phyloP scores from a whole-genome alignment of 1,284 basidiomycete species.

The Neotropicomus parvogracilis region DNA sequence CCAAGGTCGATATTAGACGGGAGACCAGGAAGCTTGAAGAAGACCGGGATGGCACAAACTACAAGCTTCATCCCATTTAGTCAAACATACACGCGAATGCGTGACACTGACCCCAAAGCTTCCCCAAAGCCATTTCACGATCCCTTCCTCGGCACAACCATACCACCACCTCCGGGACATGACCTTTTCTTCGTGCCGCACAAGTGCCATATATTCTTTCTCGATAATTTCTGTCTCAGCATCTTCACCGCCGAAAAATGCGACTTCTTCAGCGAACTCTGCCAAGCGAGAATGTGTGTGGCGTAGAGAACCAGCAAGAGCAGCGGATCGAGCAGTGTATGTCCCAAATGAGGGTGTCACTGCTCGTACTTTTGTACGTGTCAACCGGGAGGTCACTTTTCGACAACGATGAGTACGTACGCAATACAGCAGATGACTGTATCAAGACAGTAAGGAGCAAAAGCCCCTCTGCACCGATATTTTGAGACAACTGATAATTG shows the following conservation, averaged over 20 bases:
- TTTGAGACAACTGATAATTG: constrained; percentile 92
- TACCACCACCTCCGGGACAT: constrained; percentile 85
- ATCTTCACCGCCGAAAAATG: constrained; percentile 88
- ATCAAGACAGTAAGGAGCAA: constrained; percentile 83
- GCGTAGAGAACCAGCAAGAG: constrained; percentile 85
- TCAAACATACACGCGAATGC: constrained; percentile 4
- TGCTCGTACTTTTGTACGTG: constrained; percentile 57
- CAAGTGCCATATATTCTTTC: constrained; percentile 82
- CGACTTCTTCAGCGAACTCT: constrained; percentile 93
- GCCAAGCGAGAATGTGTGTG: constrained; percentile 93
- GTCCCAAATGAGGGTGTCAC: constrained; percentile 93
- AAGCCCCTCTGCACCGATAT: constrained; percentile 93
- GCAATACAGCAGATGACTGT: constrained; percentile 73
- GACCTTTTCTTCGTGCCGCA: constrained; percentile 87
- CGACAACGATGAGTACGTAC: constrained; percentile 45
- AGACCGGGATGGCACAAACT: constrained; percentile 92
- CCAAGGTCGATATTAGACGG: constrained; percentile 66
- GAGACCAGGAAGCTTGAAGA: constrained; percentile 81
- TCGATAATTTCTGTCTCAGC: constrained; percentile 94
- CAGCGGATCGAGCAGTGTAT: constrained; percentile 81
- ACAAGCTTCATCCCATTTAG: constrained; percentile 52
- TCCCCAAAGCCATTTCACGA: constrained; percentile 98
- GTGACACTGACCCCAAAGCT: constrained; percentile 71
- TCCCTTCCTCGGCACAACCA: constrained; percentile 89
- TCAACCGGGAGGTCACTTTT: constrained; percentile 7